Percentiles rank a stretch among this genome's conserved stretches.
These are phyloP conservation scores for Plasmodium billcollinsi DNA, from an alignment of 169 alveolate genomes.

Conservation along the genomic window DNA sequence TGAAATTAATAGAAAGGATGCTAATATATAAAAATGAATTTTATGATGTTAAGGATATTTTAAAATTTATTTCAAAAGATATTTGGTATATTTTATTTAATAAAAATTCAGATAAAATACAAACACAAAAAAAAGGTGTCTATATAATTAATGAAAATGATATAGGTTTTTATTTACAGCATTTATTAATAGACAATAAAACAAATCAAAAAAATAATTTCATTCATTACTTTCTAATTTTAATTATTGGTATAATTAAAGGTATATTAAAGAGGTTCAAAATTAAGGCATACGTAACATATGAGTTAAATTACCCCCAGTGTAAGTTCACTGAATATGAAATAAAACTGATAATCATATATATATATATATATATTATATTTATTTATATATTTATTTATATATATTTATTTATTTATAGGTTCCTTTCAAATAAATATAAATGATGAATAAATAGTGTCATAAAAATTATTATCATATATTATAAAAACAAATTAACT, in stretches of 20 bases:
- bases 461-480: not conserved
- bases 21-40: slow-evolving; percentile 49
- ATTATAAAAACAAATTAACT: not conserved
- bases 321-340: slow-evolving; percentile 20
- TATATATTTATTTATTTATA: too few relatives aligned
- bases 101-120: slow-evolving; percentile 46
- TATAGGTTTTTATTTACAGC: slow-evolving; percentile 42
- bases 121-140: slow-evolving; percentile 41
- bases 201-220: slow-evolving; percentile 56
- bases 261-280: slow-evolving; percentile 33
- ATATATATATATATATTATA: not conserved
- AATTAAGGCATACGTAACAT: slow-evolving; percentile 31
- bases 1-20: slow-evolving; percentile 34
- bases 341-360: not conserved
- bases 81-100: slow-evolving; percentile 48
- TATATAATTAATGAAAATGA: slow-evolving; percentile 38
- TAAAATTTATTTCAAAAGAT: slow-evolving; percentile 49
- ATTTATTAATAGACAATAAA: slow-evolving; percentile 29
- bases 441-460: slow-evolving; percentile 8
- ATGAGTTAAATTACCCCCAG: slow-evolving; percentile 30
- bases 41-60: slow-evolving; percentile 43
- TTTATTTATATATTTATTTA: not conserved
- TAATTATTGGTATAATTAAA: slow-evolving; percentile 52
- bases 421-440: slow-evolving; percentile 71
- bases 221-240: slow-evolving; percentile 34